Evolutionary conservation across 108 stramenopile species (phyloP).

Genomic region (Cyclotella kingstonii): DNA sequence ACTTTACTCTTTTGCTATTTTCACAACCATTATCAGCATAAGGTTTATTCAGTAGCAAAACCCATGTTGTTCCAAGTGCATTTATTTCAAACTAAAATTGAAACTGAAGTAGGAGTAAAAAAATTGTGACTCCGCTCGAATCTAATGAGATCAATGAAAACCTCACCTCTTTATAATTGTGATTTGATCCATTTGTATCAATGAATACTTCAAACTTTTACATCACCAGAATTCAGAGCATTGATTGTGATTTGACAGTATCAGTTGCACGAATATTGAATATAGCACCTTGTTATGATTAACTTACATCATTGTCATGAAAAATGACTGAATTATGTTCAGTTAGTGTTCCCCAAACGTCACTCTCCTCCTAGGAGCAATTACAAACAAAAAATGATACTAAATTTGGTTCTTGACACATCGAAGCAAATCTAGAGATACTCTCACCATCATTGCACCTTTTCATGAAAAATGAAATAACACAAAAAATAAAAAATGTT

Average conservation of each 20-base stretch:
- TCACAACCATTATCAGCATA: conserved; percentile 81
- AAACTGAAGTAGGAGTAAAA: too few relatives aligned
- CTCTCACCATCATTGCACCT: conserved; percentile 19
- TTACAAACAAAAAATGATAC: neutral
- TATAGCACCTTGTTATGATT: neutral
- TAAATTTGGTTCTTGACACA: conserved; percentile 35
- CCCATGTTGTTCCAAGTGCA: conserved; percentile 84
- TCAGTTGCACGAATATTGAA: conserved; percentile 27
- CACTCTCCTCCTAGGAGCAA: conserved; percentile 28
- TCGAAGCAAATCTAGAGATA: neutral
- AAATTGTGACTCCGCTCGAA: too few relatives aligned
- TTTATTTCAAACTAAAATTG: conserved; percentile 69
- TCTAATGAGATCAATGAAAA: too few relatives aligned
- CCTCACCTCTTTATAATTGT: conserved; percentile 79
- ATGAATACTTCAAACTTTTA: conserved; percentile 84
- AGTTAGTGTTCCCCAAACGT: conserved; percentile 46
- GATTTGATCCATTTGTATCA: conserved; percentile 65
- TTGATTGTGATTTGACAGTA: conserved; percentile 8
- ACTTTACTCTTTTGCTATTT: conserved; percentile 69
- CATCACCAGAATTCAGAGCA: neutral
- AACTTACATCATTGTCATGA: conserved; percentile 57
- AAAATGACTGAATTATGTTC: conserved; percentile 81
- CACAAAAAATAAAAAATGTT: conserved; percentile 25
- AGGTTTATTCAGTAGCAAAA: conserved; percentile 81
- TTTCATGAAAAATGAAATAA: neutral